Evolutionary conservation across 768 basidiomycete genomes (phyloP).

Genomic region (Agaricus sinodeliciosus): DNA sequence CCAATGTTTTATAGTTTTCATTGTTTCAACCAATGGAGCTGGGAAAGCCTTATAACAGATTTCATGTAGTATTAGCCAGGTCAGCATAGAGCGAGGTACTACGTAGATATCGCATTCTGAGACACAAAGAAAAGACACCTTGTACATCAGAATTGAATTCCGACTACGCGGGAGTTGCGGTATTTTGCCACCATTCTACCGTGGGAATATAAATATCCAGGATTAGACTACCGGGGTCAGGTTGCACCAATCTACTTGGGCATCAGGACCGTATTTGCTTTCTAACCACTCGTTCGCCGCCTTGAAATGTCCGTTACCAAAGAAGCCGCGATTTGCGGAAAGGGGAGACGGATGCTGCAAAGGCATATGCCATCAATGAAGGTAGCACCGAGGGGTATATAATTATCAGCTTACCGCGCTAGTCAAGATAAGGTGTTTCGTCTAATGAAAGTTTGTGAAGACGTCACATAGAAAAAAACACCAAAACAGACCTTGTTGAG

Average conservation of each 20-base stretch:
- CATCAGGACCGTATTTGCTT: slow-evolving; percentile 66
- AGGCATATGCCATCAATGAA: slow-evolving; percentile 14
- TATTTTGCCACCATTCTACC: not conserved
- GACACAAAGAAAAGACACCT: not conserved
- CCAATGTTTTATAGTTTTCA: too few species aligned
- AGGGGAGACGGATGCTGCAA: slow-evolving; percentile 79
- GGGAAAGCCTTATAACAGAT: too few species aligned
- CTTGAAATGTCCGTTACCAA: slow-evolving; percentile 87
- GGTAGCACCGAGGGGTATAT: too few species aligned
- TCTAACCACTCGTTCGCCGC: slow-evolving; percentile 85
- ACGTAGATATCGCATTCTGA: not conserved
- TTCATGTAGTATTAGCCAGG: too few species aligned
- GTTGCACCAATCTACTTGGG: slow-evolving; percentile 66
- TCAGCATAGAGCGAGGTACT: too few species aligned
- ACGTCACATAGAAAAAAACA: not conserved
- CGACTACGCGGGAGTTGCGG: not conserved
- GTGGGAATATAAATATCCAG: not conserved
- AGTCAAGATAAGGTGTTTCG: slow-evolving; percentile 72
- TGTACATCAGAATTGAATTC: not conserved
- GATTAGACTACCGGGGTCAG: slow-evolving; percentile 2
- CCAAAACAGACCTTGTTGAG: slow-evolving; percentile 53
- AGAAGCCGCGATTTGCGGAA: slow-evolving; percentile 72
- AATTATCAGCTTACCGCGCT: slow-evolving; percentile 52
- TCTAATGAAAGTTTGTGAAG: slow-evolving; percentile 30
- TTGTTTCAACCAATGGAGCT: too few species aligned